These are phyloP conservation scores for Neurospora tetraspora DNA, from an alignment of 495 filamentous ascomycete genomes.

Conservation along the genomic window DNA sequence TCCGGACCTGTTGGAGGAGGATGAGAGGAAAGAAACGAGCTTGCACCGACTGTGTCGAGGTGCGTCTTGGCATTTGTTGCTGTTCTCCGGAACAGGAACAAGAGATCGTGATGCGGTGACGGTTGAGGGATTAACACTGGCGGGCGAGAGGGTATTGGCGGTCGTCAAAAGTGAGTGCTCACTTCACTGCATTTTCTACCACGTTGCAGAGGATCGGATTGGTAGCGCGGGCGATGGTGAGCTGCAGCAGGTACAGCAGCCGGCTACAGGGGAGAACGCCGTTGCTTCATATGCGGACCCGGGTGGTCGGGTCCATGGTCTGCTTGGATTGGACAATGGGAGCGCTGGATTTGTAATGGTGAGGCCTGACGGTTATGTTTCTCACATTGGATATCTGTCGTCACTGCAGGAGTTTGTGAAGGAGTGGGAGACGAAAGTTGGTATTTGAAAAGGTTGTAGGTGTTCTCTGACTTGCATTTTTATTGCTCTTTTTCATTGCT, in stretches of 20 bases:
- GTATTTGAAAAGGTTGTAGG: background rate
- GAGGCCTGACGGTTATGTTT: slow-evolving; percentile 32
- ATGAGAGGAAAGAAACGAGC: slow-evolving; percentile 8
- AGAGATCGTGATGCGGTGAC: slow-evolving; percentile 1
- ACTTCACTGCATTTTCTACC: slow-evolving; percentile 9
- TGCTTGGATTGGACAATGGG: slow-evolving; percentile 23
- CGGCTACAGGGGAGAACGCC: background rate
- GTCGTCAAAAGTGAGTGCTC: slow-evolving; percentile 4
- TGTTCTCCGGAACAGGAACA: slow-evolving; percentile 21
- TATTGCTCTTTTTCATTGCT: background rate
- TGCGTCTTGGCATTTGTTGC: slow-evolving; percentile 18
- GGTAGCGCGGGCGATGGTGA: background rate
- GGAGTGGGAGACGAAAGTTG: background rate
- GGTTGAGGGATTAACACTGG: slow-evolving; percentile 7
- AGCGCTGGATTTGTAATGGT: slow-evolving; percentile 26
- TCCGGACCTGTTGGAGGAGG: background rate
- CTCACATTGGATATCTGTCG: slow-evolving; percentile 25
- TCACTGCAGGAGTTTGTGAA: slow-evolving; percentile 19
- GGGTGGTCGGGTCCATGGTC: slow-evolving; percentile 19
- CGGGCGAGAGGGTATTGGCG: slow-evolving; percentile 6
- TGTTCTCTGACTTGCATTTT: background rate
- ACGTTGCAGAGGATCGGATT: background rate
- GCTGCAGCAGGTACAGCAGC: background rate
- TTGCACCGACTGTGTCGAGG: slow-evolving; percentile 22
- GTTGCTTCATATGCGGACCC: slow-evolving; percentile 15